phyloP scores from a whole-genome alignment of 805 yeast species.

The Saturnispora sekii region DNA sequence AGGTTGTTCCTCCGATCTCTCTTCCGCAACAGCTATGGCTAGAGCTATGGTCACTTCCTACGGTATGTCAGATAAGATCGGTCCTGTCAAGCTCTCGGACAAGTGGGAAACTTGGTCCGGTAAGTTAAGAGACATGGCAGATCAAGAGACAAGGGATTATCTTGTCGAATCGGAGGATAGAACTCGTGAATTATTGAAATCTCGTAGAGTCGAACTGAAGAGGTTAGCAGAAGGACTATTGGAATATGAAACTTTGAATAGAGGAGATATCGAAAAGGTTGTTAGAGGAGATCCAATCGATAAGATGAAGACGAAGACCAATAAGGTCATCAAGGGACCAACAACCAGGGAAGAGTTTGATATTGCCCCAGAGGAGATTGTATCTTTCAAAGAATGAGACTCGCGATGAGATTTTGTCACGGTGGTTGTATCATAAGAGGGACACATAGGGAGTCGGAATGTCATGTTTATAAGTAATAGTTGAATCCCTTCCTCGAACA shows the following conservation, averaged over 20 bases:
- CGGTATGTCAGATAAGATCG: conserved; percentile 92
- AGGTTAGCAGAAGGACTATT: conserved; percentile 87
- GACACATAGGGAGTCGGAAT: not conserved
- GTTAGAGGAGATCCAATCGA: conserved; percentile 70
- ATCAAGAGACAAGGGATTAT: conserved; percentile 75
- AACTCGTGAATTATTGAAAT: conserved; percentile 57
- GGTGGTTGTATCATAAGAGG: no score
- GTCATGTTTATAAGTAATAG: conserved; percentile 1
- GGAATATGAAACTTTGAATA: conserved; percentile 90
- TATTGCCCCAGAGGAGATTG: conserved; percentile 26
- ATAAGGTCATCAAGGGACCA: conserved; percentile 55
- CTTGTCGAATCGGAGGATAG: conserved; percentile 71
- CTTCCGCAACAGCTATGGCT: conserved; percentile 85
- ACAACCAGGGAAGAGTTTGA: conserved; percentile 26
- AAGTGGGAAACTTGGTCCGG: conserved; percentile 96
- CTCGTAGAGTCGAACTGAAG: conserved; percentile 59
- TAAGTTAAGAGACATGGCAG: conserved; percentile 79
- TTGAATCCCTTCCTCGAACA: not conserved
- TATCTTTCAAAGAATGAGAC: conserved; percentile 3
- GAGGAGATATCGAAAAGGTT: conserved; percentile 81
- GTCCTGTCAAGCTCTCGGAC: conserved; percentile 84
- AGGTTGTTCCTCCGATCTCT: conserved; percentile 90
- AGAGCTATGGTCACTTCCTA: conserved; percentile 94
- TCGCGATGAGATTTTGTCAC: no score
- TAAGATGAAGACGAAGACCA: conserved; percentile 60